Evolutionary conservation across 192 early-diverging fungal species (phyloP).

Genomic region (Coemansia sp.): DNA sequence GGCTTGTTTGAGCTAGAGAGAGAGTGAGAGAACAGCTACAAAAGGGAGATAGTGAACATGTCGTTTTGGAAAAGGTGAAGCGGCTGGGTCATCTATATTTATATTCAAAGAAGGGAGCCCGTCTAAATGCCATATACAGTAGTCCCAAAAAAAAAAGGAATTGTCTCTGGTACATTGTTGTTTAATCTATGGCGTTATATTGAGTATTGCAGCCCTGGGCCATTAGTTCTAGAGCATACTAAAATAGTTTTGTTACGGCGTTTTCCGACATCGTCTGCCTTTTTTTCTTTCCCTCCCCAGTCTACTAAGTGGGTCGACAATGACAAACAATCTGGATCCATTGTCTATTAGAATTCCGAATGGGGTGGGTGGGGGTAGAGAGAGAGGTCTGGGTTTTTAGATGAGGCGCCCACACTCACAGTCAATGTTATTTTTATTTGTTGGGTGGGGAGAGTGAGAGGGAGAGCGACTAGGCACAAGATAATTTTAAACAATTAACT

Average conservation of each 20-base stretch:
- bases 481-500: not conserved
- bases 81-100: not conserved
- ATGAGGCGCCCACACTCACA: not conserved
- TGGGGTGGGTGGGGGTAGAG: not conserved
- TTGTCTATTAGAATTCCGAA: conserved; percentile 1
- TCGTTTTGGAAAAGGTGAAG: not conserved
- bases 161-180: not conserved
- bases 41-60: not conserved
- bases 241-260: not conserved
- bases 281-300: too few relatives aligned
- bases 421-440: conserved; percentile 4
- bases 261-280: not conserved
- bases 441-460: not conserved
- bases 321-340: not conserved
- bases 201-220: not conserved
- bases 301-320: not conserved
- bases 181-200: conserved; percentile 10
- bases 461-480: not conserved
- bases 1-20: not conserved
- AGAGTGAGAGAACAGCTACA: too few relatives aligned
- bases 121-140: not conserved
- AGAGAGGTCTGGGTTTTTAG: too few relatives aligned
- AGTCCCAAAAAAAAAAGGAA: not conserved
- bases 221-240: not conserved
- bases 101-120: not conserved